Percentiles rank a stretch among this genome's conserved stretches.
Evolutionary conservation across 257 asterid genomes (phyloP).

Genomic region (Ajuga chamaepitys): DNA sequence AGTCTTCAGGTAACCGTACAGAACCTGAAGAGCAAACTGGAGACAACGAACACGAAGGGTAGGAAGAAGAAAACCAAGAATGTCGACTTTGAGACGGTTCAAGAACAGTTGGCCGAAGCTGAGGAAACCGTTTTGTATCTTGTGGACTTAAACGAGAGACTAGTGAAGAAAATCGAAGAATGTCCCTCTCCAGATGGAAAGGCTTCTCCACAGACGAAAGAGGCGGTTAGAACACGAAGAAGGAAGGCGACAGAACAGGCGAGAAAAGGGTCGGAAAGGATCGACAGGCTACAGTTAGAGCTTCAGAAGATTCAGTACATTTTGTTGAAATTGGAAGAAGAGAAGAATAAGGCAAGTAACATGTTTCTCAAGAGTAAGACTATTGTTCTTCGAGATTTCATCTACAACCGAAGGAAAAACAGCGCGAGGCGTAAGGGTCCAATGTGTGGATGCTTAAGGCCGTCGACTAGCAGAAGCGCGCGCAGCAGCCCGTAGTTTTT

Average conservation of each 20-base stretch:
- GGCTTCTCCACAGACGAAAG: slow-evolving; percentile 43
- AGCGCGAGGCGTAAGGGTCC: slow-evolving; percentile 48
- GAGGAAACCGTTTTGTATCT: slow-evolving; percentile 61
- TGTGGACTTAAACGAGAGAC: slow-evolving; percentile 51
- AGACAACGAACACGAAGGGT: slow-evolving; percentile 36
- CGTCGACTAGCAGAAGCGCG: slow-evolving; percentile 36
- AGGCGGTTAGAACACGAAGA: slow-evolving; percentile 34
- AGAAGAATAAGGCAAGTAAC: slow-evolving; percentile 38
- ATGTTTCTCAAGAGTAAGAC: slow-evolving; percentile 50
- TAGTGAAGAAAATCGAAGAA: slow-evolving; percentile 48
- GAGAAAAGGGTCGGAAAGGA: slow-evolving; percentile 72
- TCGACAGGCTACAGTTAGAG: slow-evolving; percentile 72
- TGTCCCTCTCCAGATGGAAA: slow-evolving; percentile 38
- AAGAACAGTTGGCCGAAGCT: slow-evolving; percentile 77
- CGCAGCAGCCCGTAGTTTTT: slow-evolving; percentile 20
- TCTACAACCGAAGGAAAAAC: slow-evolving; percentile 46
- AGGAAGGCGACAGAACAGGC: slow-evolving; percentile 68
- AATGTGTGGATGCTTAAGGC: slow-evolving; percentile 66
- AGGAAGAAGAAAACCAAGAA: slow-evolving; percentile 35
- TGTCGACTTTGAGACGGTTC: slow-evolving; percentile 61
- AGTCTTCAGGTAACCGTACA: slow-evolving; percentile 51
- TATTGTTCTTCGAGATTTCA: slow-evolving; percentile 60
- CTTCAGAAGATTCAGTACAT: slow-evolving; percentile 72
- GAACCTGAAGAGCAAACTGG: slow-evolving; percentile 50
- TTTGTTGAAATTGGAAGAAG: slow-evolving; percentile 59